Evolutionary conservation across 2,329 filamentous ascomycete species (phyloP), one percentile per base, ranked within the genome.

Genomic region (Hirsutella thompsonii): DNA sequence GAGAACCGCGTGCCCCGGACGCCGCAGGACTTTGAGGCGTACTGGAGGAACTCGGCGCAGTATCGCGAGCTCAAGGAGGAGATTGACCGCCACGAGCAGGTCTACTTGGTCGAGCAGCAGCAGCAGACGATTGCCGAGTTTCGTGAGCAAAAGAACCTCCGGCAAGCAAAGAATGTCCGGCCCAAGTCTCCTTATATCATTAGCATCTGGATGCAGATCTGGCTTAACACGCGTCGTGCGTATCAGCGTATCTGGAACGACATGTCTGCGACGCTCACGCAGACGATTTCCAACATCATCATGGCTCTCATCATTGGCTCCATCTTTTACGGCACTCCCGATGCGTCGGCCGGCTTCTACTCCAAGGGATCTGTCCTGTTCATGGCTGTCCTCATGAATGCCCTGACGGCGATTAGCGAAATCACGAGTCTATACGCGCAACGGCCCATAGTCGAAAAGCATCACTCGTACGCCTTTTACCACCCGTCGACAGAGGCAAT

Each of bases 1-100:
- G 77, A 83, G 49, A 58, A 66, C 42, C 64, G 63, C 37, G 75
- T 81, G 0, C 82, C 82, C 1, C 69, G 79, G 3, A 85, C 81
- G 0, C 69, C 82, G 0, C 79, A 83, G 36, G 82, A 85, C 1
- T 86, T 86, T 49, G 80, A 69, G 46, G 42, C 46, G 2, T 60
- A 60, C 39, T 71, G 69, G 68, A 55, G 55, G 18, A 50, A 62
- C 20, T 74, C 69, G 2, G 50, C 57, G 0, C 67, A 74, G 41
- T 71, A 59, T 45, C 45, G 54, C 3, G 51, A 52, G 0, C 51
- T 76, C 0, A 55, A 63, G 32, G 47, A 51, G 3, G 69, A 79
- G 14, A 73, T 81, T 19, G 60, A 67, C 2, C 54, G 59, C 0
- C 68, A 78, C 42, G 65, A 76, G 34, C 42, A 61, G 4, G 57